These are phyloP conservation scores for Cercospora zeina DNA, from an alignment of 2,329 filamentous ascomycete genomes.

Conservation along the genomic window DNA sequence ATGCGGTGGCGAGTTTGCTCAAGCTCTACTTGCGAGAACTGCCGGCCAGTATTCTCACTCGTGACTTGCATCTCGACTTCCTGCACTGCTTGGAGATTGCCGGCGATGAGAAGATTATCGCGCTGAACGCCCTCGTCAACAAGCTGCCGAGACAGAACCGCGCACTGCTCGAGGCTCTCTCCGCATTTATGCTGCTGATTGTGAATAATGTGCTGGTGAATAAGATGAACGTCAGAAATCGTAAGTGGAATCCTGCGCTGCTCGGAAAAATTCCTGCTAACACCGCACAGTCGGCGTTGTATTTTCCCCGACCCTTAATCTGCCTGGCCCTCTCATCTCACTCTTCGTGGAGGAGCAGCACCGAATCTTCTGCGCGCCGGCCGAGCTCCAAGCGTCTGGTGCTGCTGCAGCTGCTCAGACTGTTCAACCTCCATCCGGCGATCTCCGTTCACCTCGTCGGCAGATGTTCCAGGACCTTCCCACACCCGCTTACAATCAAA, in stretches of 20 bases:
- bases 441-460: slow-evolving; percentile 63
- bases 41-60: slow-evolving; percentile 84
- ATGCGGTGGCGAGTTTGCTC: slow-evolving; percentile 89
- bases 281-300: slow-evolving; percentile 74
- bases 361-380: slow-evolving; percentile 72
- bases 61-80: slow-evolving; percentile 88
- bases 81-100: slow-evolving; percentile 68
- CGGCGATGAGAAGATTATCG: slow-evolving; percentile 70
- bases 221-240: slow-evolving; percentile 96
- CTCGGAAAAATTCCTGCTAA: slow-evolving; percentile 21
- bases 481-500: slow-evolving; percentile 63
- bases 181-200: slow-evolving; percentile 85
- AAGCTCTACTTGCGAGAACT: slow-evolving; percentile 93
- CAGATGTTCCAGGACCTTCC: slow-evolving; percentile 68
- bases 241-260: slow-evolving; percentile 37
- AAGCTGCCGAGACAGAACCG: slow-evolving; percentile 77
- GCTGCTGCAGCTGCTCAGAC: slow-evolving; percentile 12
- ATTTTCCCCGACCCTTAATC: slow-evolving; percentile 95
- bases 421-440: slow-evolving; percentile 48
- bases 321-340: slow-evolving; percentile 90
- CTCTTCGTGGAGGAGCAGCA: slow-evolving; percentile 90
- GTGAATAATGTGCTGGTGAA: slow-evolving; percentile 87
- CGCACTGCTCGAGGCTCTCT: slow-evolving; percentile 78
- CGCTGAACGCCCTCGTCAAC: slow-evolving; percentile 75
- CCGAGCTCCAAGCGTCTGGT: slow-evolving; percentile 10